Conservation (phyloP, 2,329 filamentous ascomycete species). For the Pestalotiopsis fici region DNA sequence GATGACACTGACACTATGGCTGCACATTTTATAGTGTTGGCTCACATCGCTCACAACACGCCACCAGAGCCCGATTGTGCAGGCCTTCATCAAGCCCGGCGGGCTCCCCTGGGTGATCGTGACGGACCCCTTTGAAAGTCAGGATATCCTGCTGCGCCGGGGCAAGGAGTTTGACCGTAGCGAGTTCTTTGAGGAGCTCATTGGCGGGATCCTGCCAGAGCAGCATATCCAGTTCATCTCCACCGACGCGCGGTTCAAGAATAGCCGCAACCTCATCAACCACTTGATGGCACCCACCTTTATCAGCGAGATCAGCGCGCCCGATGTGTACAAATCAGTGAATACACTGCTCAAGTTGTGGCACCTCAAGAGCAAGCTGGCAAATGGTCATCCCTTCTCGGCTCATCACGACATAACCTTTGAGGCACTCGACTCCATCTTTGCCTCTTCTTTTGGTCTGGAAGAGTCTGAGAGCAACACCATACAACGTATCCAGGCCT, state of each 20-base stretch:
- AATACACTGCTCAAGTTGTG: constrained; percentile 33
- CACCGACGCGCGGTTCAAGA: constrained; percentile 22
- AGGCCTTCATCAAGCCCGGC: constrained; percentile 48
- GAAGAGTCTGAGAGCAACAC: constrained; percentile 2
- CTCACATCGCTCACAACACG: constrained; percentile 29
- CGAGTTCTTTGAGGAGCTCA: constrained; percentile 29
- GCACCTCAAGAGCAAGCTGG: constrained; percentile 29
- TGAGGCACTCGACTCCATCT: constrained; percentile 31
- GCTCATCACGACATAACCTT: constrained; percentile 31
- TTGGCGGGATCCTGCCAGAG: constrained; percentile 31
- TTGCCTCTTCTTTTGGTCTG: constrained; percentile 24
- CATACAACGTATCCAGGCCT: not conserved
- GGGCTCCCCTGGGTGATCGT: constrained; percentile 43
- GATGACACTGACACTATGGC: not conserved
- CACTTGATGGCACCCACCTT: constrained; percentile 39
- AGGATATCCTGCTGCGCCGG: constrained; percentile 45
- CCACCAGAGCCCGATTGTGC: constrained; percentile 42
- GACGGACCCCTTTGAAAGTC: constrained; percentile 40
- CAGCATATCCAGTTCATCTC: constrained; percentile 33
- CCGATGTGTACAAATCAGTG: constrained; percentile 31
- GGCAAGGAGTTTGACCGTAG: constrained; percentile 45
- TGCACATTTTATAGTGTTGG: constrained; percentile 23
- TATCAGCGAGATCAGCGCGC: constrained; percentile 31
- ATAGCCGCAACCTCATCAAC: constrained; percentile 33
- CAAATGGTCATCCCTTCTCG: constrained; percentile 29